These are phyloP conservation scores for Schwanniomyces vanrijiae DNA, from an alignment of 805 yeast species.

Conservation along the genomic window DNA sequence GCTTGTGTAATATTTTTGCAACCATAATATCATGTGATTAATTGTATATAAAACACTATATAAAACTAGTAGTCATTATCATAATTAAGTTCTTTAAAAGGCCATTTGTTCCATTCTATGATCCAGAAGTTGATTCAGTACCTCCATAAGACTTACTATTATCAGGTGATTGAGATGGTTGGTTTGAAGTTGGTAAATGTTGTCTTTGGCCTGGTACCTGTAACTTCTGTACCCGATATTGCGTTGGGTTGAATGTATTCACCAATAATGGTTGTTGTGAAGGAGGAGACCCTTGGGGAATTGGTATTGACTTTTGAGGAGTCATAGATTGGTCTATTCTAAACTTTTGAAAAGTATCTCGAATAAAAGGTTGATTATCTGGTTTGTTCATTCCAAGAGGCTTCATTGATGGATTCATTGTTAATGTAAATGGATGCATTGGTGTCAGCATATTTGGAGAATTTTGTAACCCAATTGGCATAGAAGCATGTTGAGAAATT, in stretches of 20 bases:
- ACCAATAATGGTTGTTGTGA: background rate
- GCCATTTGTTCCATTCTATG: background rate
- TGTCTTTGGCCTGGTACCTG: background rate
- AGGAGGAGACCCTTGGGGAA: background rate
- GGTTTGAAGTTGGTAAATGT: background rate
- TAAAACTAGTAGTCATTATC: background rate
- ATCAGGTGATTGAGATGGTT: background rate
- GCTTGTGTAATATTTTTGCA: constrained; percentile 7
- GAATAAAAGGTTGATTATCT: background rate
- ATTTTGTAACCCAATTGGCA: background rate
- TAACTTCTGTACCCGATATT: background rate
- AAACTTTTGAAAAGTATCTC: constrained; percentile 16
- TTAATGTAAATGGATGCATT: background rate
- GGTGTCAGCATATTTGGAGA: background rate
- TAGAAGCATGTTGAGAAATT: background rate
- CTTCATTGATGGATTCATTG: background rate
- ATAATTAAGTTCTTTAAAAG: too few species aligned
- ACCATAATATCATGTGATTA: constrained; percentile 4
- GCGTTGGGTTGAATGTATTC: background rate
- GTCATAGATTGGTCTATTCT: constrained; percentile 6
- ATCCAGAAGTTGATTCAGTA: background rate
- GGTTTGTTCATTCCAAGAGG: background rate
- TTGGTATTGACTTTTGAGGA: background rate
- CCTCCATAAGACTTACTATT: background rate
- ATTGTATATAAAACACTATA: background rate